phyloP scores from a whole-genome alignment of 2,329 filamentous ascomycete species.

The Leptodontidium sp. region DNA sequence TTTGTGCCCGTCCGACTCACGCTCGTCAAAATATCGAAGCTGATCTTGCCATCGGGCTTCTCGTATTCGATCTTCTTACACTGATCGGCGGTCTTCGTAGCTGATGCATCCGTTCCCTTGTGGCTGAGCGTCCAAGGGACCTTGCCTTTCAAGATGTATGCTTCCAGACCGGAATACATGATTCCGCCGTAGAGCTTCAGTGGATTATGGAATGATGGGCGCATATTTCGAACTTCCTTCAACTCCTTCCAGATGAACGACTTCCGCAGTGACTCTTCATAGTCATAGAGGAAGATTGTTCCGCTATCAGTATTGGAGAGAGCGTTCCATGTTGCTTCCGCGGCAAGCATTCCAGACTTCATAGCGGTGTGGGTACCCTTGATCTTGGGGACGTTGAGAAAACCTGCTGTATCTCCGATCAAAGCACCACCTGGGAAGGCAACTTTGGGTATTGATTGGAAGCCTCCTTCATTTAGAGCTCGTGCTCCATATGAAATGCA shows the following conservation, averaged over 20 bases:
- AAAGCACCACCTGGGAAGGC: slow-evolving; percentile 95
- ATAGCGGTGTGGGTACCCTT: slow-evolving; percentile 99
- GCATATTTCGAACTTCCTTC: slow-evolving; percentile 95
- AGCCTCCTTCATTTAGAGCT: slow-evolving; percentile 91
- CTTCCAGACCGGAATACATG: slow-evolving; percentile 91
- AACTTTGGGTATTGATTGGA: slow-evolving; percentile 97
- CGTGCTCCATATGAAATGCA: slow-evolving; percentile 96
- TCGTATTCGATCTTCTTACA: slow-evolving; percentile 93
- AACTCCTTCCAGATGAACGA: slow-evolving; percentile 94
- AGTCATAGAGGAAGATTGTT: slow-evolving; percentile 91
- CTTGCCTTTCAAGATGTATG: slow-evolving; percentile 84
- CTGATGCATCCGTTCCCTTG: slow-evolving; percentile 76
- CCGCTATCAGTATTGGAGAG: slow-evolving; percentile 66
- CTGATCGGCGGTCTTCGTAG: slow-evolving; percentile 81
- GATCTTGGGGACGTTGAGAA: slow-evolving; percentile 97
- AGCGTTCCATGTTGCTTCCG: slow-evolving; percentile 86
- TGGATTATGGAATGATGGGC: slow-evolving; percentile 89
- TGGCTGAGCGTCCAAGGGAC: slow-evolving; percentile 94
- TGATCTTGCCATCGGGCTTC: slow-evolving; percentile 94
- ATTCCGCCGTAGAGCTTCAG: slow-evolving; percentile 91
- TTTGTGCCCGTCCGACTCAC: slow-evolving; percentile 96
- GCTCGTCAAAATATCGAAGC: slow-evolving; percentile 94
- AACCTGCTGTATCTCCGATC: slow-evolving; percentile 95
- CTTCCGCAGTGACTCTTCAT: slow-evolving; percentile 86
- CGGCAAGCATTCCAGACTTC: slow-evolving; percentile 96